Evolutionary conservation across 2,329 filamentous ascomycete species (phyloP).

Genomic region (Westerdykella sp.): DNA sequence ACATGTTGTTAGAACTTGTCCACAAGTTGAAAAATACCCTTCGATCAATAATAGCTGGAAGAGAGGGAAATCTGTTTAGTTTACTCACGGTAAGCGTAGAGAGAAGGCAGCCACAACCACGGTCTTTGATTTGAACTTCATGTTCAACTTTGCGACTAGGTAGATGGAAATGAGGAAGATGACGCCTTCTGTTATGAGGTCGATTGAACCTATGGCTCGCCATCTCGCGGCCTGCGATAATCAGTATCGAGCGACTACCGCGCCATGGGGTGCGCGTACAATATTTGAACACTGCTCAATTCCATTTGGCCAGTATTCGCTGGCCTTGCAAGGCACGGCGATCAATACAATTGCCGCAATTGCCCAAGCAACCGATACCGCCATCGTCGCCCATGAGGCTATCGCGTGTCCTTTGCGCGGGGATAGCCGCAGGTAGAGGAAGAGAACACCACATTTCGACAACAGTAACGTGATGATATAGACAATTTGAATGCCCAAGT

Average conservation of each 20-base stretch:
- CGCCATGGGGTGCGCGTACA: slow-evolving; percentile 9
- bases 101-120: slow-evolving; percentile 26
- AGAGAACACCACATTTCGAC: slow-evolving; percentile 24
- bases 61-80: neutral
- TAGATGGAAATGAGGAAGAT: slow-evolving; percentile 25
- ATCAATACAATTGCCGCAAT: slow-evolving; percentile 21
- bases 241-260: neutral
- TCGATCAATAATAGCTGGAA: neutral
- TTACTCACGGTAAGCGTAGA: slow-evolving; percentile 19
- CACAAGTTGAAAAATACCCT: neutral
- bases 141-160: slow-evolving; percentile 24
- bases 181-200: slow-evolving; percentile 22
- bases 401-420: slow-evolving; percentile 16
- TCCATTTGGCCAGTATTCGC: slow-evolving; percentile 12
- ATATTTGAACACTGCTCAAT: slow-evolving; percentile 14
- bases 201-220: slow-evolving; percentile 22
- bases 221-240: slow-evolving; percentile 21
- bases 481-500: slow-evolving; percentile 26
- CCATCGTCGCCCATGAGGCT: slow-evolving; percentile 14
- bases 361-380: slow-evolving; percentile 18
- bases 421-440: slow-evolving; percentile 26
- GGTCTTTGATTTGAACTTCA: slow-evolving; percentile 19
- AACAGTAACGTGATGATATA: slow-evolving; percentile 24
- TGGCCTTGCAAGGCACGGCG: slow-evolving; percentile 20
- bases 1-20: no score